A percentile compares a stretch with the other conserved stretches of the same genome.
phyloP scores from a whole-genome alignment of 768 basidiomycete species.

The Pleurotus pulmonarius region DNA sequence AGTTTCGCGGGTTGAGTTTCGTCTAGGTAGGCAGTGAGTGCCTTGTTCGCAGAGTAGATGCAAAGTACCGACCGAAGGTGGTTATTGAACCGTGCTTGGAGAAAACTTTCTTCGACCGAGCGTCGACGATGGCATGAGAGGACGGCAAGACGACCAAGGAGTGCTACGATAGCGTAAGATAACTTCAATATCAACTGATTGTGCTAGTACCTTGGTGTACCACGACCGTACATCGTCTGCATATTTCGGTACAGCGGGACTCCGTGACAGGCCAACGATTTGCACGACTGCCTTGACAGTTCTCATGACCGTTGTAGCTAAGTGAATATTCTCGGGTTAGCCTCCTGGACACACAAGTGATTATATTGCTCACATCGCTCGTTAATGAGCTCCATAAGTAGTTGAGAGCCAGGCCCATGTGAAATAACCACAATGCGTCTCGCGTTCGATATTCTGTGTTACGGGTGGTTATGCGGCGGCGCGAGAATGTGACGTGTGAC shows the following conservation, averaged over 20 bases:
- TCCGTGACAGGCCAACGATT: constrained; percentile 63
- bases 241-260: constrained; percentile 53
- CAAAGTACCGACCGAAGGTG: constrained; percentile 49
- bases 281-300: constrained; percentile 73
- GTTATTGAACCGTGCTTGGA: constrained; percentile 65
- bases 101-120: constrained; percentile 38
- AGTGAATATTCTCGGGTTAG: not conserved
- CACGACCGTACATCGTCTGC: constrained; percentile 58
- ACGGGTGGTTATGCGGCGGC: constrained; percentile 6
- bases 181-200: not conserved
- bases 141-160: constrained; percentile 70
- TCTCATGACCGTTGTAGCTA: constrained; percentile 52
- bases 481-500: constrained; percentile 20
- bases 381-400: constrained; percentile 72
- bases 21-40: constrained; percentile 32
- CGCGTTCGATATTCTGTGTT: constrained; percentile 63
- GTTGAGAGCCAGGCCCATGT: constrained; percentile 79
- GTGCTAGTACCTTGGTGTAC: constrained; percentile 60
- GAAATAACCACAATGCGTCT: constrained; percentile 78
- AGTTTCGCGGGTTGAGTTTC: constrained; percentile 74
- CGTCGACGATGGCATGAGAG: constrained; percentile 51
- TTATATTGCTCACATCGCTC: constrained; percentile 50
- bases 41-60: not conserved
- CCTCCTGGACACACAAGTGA: no score
- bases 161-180: constrained; percentile 39